Evolutionary conservation across 345 rosid species (phyloP), one percentile per base, ranked within the genome.

Genomic region (Turritis glabra): DNA sequence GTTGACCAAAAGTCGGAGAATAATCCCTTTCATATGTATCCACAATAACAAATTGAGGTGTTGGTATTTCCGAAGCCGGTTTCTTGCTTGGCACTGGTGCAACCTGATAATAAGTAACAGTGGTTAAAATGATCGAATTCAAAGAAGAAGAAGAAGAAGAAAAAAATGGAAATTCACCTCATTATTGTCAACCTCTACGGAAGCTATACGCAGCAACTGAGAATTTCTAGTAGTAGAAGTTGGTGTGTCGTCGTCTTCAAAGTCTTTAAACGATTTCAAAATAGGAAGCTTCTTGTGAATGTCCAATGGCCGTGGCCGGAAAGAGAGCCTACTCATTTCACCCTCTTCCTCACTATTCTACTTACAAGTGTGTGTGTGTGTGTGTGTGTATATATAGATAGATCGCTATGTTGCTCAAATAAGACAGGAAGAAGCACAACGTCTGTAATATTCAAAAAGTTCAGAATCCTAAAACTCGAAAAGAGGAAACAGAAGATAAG

Each of bases 251-350:
- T 95, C 99, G 13, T 95, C 99, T 79, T 95, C 99, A 63, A 92
- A 90, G 66, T 92, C 97, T 82, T 90, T 92, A 3, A 84, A 81
- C 18, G 98, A 92, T 78, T 95, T 95, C 1, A 95, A 79, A 67
- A 95, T 92, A 7, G 99, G 99, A 44, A 95, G 90, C 88, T 92
- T 95, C 81, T 90, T 95, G 83, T 92, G 96, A 32, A 95, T 90
- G 82, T 95, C 99, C 14, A 95, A 79, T 15, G 99, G 99, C 22
- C 99, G 88, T 19, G 99, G 99, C 74, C 99, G 77, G 71, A 95
- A 84, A 27, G 99, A 95, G 5, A 92, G 87, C 84, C 99, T 88
- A 80, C 98, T 92, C 99, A 95, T 90, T 67, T 63, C 58, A 73
- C 69, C 64, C 48, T 64, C 53, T 66, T 67, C 64, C 63, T 44